A percentile compares a stretch with the other conserved stretches of the same genome.
Evolutionary conservation across 495 filamentous ascomycete species (phyloP).

Genomic region (Thozetella sp.): DNA sequence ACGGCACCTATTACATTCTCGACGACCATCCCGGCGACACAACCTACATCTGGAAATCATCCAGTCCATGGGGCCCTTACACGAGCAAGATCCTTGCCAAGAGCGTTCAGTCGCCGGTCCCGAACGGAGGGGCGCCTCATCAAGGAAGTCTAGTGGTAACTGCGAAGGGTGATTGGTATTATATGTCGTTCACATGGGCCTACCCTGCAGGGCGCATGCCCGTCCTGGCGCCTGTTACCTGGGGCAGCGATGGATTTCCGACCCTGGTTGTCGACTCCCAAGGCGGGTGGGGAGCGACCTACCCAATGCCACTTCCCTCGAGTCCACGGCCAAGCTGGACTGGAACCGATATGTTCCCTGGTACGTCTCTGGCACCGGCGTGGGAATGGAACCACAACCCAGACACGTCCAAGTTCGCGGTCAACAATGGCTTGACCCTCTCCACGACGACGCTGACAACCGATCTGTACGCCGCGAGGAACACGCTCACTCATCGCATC

Average conservation of each 20-base stretch:
- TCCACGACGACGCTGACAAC: constrained; percentile 50
- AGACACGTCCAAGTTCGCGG: constrained; percentile 33
- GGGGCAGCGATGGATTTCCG: constrained; percentile 52
- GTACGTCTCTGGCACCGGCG: constrained; percentile 29
- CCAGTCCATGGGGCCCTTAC: constrained; percentile 49
- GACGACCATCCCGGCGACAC: constrained; percentile 42
- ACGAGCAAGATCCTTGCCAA: constrained; percentile 32
- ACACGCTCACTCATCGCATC: constrained; percentile 59
- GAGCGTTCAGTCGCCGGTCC: constrained; percentile 37
- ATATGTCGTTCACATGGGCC: constrained; percentile 55
- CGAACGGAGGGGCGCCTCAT: constrained; percentile 44
- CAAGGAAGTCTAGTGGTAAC: constrained; percentile 61
- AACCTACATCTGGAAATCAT: constrained; percentile 49
- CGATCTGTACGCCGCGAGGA: constrained; percentile 53
- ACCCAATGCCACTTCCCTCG: constrained; percentile 38
- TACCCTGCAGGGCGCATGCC: constrained; percentile 61
- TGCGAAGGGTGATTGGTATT: constrained; percentile 56
- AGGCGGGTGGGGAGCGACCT: constrained; percentile 44
- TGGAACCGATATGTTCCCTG: constrained; percentile 46
- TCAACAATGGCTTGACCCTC: constrained; percentile 36
- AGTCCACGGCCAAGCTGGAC: constrained; percentile 16
- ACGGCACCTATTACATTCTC: constrained; percentile 57
- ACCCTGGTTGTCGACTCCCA: constrained; percentile 30
- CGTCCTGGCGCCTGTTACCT: constrained; percentile 55
- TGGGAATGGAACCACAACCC: constrained; percentile 71